Percentiles rank a stretch among this genome's conserved stretches.
phyloP scores from a whole-genome alignment of 129 eudicot species.

The Daucus carota region DH1_v3.0 NC_030382.2:37148501-37149000 shows the following conservation, averaged over 20 bases:
- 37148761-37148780: slow-evolving; percentile 60
- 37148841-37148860: slow-evolving; percentile 60
- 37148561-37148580: slow-evolving; percentile 27
- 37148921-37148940: no score
- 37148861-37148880: slow-evolving; percentile 64
- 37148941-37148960: no score
- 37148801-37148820: slow-evolving; percentile 53
- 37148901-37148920: background rate
- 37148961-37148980: no score
- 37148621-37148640: background rate
- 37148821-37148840: slow-evolving; percentile 45
- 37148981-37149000: no score
- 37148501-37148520: slow-evolving; percentile 52
- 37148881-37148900: slow-evolving; percentile 42
- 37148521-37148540: slow-evolving; percentile 65
- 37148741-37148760: slow-evolving; percentile 56
- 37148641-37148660: slow-evolving; percentile 50
- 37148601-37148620: no score
- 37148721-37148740: slow-evolving; percentile 59
- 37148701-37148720: slow-evolving; percentile 80
- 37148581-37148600: background rate
- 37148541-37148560: slow-evolving; percentile 86
- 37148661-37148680: slow-evolving; percentile 58
- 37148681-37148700: slow-evolving; percentile 59
- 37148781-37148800: slow-evolving; percentile 80